Base-by-base conservation (phyloP, 106 monocot species). In the Allium fistulosum region DNA sequence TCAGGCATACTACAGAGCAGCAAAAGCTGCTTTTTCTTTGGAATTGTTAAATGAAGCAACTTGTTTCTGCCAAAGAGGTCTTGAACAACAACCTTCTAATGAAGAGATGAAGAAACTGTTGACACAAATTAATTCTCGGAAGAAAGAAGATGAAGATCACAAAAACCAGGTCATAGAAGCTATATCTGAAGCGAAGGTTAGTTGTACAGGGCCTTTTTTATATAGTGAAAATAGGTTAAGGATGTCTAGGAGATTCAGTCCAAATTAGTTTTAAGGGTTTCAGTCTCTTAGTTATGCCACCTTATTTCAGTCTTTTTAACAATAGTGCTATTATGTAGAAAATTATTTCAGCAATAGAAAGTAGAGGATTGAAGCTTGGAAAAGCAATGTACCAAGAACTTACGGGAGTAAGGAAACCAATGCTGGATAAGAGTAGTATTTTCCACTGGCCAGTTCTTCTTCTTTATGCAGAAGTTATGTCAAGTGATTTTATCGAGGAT, bases 371-470 rank as follows among this genome's bases (percentile, higher is more conserved):
- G 72, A 92, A 77, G 71, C 57, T 92, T 69, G 97, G 97, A 56
- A 87, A 83, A 73, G 70, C 89, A 62, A 64, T 83, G 65, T 97
- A 87, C 65, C 84, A 86, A 75, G 92, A 92, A 18, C 92, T 97
- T 10, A 87, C 87, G 59, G 97, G 92, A 48, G 18, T 82, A 56
- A 79, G 74, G 55, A 97, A 87, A 71, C 89, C 89, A 49, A 57
- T 49, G 15, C 72, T 97, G 16, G 97, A 89, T 77, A 74, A 72
- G 67, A 81, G 65, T 37, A 71, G 73, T 10, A 65, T 92, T 61
- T 76, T 97, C 75, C 97, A 92, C 71, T 97, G 97, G 97, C 92
- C 97, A 4, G 92, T 97, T 57, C 87, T 97, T 76, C 81, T 97
- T 68, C 97, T 97, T 68, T 97, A 97, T 79, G 86, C 97, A 26